Conservation (phyloP, 345 rosid species). For the Atalantia buxifolia region DNA sequence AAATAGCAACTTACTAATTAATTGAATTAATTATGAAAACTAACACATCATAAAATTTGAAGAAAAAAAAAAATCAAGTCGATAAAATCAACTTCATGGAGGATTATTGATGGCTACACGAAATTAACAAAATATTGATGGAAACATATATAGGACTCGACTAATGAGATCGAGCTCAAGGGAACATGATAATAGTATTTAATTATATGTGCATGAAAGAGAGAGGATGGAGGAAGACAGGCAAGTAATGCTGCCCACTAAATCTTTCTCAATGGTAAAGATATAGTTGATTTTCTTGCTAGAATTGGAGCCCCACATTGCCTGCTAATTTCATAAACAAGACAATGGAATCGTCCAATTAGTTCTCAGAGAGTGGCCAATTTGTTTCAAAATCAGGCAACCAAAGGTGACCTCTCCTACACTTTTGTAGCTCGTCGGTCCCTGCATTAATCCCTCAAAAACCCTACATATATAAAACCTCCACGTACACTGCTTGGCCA, state of each 20-base stretch:
- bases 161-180: neutral
- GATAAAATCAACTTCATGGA: neutral
- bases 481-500: no score
- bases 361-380: neutral
- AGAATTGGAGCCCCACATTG: slow-evolving; percentile 22
- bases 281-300: slow-evolving; percentile 4
- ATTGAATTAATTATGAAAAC: slow-evolving; percentile 10
- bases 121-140: slow-evolving; percentile 5
- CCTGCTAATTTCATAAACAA: slow-evolving; percentile 2
- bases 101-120: neutral
- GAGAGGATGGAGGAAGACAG: slow-evolving; percentile 26
- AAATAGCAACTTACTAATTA: slow-evolving; percentile 1
- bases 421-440: slow-evolving; percentile 19
- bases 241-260: slow-evolving; percentile 15
- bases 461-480: slow-evolving; percentile 13
- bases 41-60: neutral
- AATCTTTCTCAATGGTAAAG: neutral
- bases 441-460: neutral
- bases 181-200: neutral
- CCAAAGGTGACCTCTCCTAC: slow-evolving; percentile 10
- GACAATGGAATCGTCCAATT: slow-evolving; percentile 5
- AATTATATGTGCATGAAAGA: neutral
- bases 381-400: slow-evolving; percentile 23
- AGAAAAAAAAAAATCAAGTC: neutral
- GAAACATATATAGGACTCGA: slow-evolving; percentile 10